Evolutionary conservation across 2,329 filamentous ascomycete species (phyloP), one percentile per base, ranked within the genome.

Genomic region (Exserohilum turcica): DNA sequence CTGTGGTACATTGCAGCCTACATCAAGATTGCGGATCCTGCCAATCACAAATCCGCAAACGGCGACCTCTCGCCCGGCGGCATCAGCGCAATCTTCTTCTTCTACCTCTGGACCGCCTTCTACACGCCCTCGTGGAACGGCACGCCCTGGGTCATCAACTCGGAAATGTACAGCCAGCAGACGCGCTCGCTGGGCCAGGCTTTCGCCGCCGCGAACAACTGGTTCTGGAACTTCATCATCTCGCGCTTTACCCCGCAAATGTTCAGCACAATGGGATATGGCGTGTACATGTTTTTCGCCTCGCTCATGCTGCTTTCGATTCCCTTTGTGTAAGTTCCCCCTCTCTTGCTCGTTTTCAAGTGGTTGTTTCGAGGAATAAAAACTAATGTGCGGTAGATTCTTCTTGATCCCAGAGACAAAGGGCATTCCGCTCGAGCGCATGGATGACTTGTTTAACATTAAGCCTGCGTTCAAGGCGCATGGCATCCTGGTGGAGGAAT

Each of bases 51-150:
- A 1, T 71, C 49, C 3, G 66, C 50, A 0, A 42, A 40, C 6
- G 68, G 60, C 12, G 43, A 57, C 24, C 76, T 79, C 48, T 75
- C 67, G 27, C 68, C 59, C 43, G 82, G 78, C 10, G 85, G 85
- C 13, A 83, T 86, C 44, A 82, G 82, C 0, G 85, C 85, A 13
- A 81, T 88, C 47, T 85, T 87, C 71, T 88, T 90, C 78, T 89
- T 90, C 77, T 90, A 90, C 65, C 79, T 90, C 1, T 90, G 86
- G 85, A 90, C 87, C 0, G 84, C 82, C 0, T 86, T 87, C 71
- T 91, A 91, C 75, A 90, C 86, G 0, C 87, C 77, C 2, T 75
- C 84, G 0, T 90, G 86, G 87, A 90, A 90, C 68, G 87, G 86
- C 5, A 89, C 86, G 0, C 88, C 88, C 0, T 91, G 89, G 89